These are phyloP conservation scores for Meredithiella fracta DNA, from an alignment of 2,329 filamentous ascomycete species.

Conservation along the genomic window DNA sequence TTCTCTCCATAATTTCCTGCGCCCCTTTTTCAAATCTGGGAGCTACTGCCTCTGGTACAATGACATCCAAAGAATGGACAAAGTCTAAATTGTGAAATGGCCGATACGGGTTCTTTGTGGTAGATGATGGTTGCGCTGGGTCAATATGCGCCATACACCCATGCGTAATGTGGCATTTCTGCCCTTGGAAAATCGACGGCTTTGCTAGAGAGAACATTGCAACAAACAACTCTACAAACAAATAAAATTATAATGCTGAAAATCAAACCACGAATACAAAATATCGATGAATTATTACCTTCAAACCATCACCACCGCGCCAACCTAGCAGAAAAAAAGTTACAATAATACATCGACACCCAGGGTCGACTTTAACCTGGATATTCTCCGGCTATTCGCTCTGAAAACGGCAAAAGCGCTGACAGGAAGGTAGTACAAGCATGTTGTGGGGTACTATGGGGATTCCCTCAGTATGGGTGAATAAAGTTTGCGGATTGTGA, in stretches of 20 bases:
- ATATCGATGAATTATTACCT: not conserved
- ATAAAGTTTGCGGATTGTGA: not conserved
- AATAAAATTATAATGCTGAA: not conserved
- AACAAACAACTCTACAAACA: not conserved
- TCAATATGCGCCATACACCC: conserved; percentile 54
- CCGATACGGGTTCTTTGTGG: conserved; percentile 58
- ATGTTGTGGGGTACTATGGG: not conserved
- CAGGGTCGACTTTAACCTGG: not conserved
- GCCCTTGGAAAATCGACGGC: conserved; percentile 33
- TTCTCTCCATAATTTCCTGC: conserved; percentile 13
- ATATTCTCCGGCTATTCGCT: not conserved
- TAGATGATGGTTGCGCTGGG: conserved; percentile 46
- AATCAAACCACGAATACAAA: too few species aligned
- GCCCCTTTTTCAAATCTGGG: conserved; percentile 35
- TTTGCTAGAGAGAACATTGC: conserved; percentile 30
- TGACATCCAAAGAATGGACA: conserved; percentile 53
- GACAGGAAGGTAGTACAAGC: not conserved
- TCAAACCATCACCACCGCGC: not conserved
- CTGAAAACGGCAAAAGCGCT: not conserved
- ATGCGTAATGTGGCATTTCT: conserved; percentile 62
- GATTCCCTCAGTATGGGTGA: not conserved
- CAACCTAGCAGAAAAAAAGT: not conserved
- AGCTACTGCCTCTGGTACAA: conserved; percentile 51
- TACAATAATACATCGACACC: not conserved
- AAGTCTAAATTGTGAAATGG: conserved; percentile 48